Base-by-base conservation (phyloP, 106 monocot genomes). In the Alisma plantagoaquatica region DNA sequence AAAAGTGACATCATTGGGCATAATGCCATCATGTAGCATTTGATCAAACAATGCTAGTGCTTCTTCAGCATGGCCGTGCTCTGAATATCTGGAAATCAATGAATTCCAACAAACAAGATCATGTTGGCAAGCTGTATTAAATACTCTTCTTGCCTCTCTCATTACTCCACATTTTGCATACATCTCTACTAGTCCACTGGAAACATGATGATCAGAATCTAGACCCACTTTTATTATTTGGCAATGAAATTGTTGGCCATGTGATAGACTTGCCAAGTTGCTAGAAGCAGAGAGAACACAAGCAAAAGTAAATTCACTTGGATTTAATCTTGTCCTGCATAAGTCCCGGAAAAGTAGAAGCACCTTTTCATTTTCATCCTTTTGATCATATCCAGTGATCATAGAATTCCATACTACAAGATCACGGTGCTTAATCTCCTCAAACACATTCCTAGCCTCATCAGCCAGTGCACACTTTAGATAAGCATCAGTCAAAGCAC, bases 151-250 rank as follows among this genome's bases (percentile, higher is more conserved):
- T n/a, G 84, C 69, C 29, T 96, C 96, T 49, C 45, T 48, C 12
- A 96, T 77, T 28, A 47, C 67, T 11, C 96, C 96, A 58, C 89
- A 96, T 50, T 89, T 96, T 6, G 84, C 89, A 68, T 96, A 96
- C 81, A 83, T 80, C 63, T 94, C 93, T 17, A 81, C 59, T 23
- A 94, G 87, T 26, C 75, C 71, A 80, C 84, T 94, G 27, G 64
- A 64, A 50, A 94, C 64, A 67, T 83, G 83, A n/a, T 72, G 54
- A 46, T 81, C 75, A 20, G 43, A 54, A 2, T 78, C 65, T 15
- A 75, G 28, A 33, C 87, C 93, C 20, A 28, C 44, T 71, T 87
- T 87, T 54, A 80, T 69, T 33, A 87, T 78, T 45, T 75, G 77
- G 5, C 30, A 27, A 60, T 94, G 93, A 28, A 83, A 68, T 52